Percentiles rank a stretch among this genome's conserved stretches.
Evolutionary conservation across 2,329 filamentous ascomycete genomes (phyloP).

Genomic region (Colletotrichum sp.): DNA sequence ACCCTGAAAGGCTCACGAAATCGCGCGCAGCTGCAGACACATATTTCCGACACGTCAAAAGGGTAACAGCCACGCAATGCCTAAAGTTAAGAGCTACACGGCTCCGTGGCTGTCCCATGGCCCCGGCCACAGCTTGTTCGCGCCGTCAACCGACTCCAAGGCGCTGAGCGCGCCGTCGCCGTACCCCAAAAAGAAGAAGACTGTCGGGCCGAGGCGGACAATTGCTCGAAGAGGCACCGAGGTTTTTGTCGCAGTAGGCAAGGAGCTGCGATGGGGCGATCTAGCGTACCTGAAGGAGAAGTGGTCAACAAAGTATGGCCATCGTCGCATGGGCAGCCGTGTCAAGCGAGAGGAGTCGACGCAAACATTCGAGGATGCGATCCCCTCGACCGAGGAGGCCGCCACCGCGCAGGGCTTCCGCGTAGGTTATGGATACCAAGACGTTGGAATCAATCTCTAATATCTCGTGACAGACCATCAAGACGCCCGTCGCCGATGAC

Average conservation of each 20-base stretch:
- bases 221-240: slow-evolving; percentile 86
- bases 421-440: slow-evolving; percentile 38
- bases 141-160: slow-evolving; percentile 43
- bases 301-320: slow-evolving; percentile 36
- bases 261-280: slow-evolving; percentile 91
- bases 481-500: slow-evolving; percentile 77
- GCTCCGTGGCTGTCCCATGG: slow-evolving; percentile 85
- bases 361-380: slow-evolving; percentile 37
- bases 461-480: slow-evolving; percentile 64
- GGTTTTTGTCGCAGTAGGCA: slow-evolving; percentile 86
- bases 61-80: slow-evolving; percentile 63
- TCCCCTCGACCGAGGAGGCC: slow-evolving; percentile 28
- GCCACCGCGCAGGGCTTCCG: slow-evolving; percentile 48
- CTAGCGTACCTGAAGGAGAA: slow-evolving; percentile 77
- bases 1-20: background rate
- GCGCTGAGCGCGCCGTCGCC: slow-evolving; percentile 33
- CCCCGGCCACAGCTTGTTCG: slow-evolving; percentile 81
- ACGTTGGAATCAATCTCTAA: background rate
- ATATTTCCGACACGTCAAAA: background rate
- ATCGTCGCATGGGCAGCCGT: slow-evolving; percentile 36
- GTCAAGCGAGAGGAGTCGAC: slow-evolving; percentile 56
- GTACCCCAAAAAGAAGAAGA: slow-evolving; percentile 48
- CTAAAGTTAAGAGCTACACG: slow-evolving; percentile 83
- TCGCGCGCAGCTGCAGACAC: background rate
- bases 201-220: slow-evolving; percentile 62